A percentile compares a stretch with the other conserved stretches of the same genome.
Evolutionary conservation across 2,329 filamentous ascomycete species (phyloP).

Genomic region (Curvularia spicifera): DNA sequence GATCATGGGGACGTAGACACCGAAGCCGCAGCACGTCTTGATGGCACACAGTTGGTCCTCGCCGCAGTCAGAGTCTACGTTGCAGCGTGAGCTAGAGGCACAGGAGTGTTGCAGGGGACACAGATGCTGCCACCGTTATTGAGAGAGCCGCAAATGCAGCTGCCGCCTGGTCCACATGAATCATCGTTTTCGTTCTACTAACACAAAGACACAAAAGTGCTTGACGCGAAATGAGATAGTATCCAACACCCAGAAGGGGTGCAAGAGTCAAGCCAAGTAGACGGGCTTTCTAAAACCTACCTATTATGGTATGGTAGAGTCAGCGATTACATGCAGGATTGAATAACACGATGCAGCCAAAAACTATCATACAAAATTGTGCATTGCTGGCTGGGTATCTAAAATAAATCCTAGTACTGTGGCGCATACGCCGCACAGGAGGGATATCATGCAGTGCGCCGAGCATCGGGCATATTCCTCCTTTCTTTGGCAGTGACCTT

Average conservation of each 20-base stretch:
- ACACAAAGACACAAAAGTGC: too few species aligned
- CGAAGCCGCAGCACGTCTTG: background rate
- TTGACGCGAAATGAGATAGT: background rate
- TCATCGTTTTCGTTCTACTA: too few species aligned
- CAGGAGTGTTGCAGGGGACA: accelerated
- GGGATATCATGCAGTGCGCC: constrained; percentile 33
- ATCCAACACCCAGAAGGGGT: too few species aligned
- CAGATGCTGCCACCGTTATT: background rate
- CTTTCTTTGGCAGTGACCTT: constrained; percentile 87
- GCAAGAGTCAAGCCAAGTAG: too few species aligned
- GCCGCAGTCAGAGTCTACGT: background rate
- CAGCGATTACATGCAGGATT: background rate
- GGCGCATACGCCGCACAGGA: background rate
- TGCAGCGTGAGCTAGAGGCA: background rate
- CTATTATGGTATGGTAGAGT: too few species aligned
- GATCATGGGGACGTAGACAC: background rate
- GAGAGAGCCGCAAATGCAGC: background rate
- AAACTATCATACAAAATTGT: background rate
- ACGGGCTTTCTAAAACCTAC: too few species aligned
- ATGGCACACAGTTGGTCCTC: background rate
- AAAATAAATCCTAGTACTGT: background rate
- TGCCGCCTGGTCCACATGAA: background rate
- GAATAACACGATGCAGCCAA: background rate
- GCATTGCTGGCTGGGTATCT: constrained; percentile 14
- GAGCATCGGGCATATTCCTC: constrained; percentile 60